Percentiles rank a stretch among this genome's conserved stretches.
Evolutionary conservation across 2,329 filamentous ascomycete genomes (phyloP).

Genomic region (Cytospora chrysosperma): DNA sequence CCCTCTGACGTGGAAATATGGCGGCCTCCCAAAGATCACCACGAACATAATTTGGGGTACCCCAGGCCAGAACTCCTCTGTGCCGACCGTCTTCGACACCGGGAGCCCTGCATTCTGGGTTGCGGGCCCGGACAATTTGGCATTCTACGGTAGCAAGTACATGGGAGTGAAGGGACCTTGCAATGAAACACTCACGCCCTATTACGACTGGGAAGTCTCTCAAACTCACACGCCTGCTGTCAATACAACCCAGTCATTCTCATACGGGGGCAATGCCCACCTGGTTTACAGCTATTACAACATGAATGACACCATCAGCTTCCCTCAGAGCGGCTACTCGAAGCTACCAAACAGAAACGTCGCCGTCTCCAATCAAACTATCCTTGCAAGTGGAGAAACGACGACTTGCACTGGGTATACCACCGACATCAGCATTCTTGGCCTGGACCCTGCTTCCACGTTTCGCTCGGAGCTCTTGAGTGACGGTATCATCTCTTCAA

Average conservation of each 20-base stretch:
- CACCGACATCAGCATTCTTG: conserved; percentile 1
- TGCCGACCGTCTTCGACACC: conserved; percentile 1
- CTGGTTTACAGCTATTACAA: not conserved
- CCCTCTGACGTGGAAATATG: conserved; percentile 6
- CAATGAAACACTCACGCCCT: conserved; percentile 1
- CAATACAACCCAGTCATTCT: not conserved
- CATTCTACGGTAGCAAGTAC: not conserved
- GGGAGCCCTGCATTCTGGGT: conserved; percentile 5
- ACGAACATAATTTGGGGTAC: conserved; percentile 1
- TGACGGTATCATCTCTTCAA: not conserved
- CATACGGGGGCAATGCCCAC: not conserved
- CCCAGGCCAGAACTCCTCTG: conserved; percentile 1
- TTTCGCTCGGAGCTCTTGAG: not conserved
- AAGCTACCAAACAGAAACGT: not conserved
- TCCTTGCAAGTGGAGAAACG: not conserved
- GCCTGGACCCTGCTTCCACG: not conserved
- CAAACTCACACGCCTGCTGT: not conserved
- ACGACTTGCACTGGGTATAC: not conserved
- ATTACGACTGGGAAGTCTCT: not conserved
- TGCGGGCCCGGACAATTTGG: not conserved
- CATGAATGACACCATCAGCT: conserved; percentile 3
- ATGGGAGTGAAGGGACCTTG: not conserved
- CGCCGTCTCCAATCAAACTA: not conserved
- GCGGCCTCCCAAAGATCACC: conserved; percentile 7
- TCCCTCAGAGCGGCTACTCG: not conserved